Evolutionary conservation across 2,329 filamentous ascomycete species (phyloP), one percentile per base, ranked within the genome.

Genomic region (Ambrosiella xylebori): DNA sequence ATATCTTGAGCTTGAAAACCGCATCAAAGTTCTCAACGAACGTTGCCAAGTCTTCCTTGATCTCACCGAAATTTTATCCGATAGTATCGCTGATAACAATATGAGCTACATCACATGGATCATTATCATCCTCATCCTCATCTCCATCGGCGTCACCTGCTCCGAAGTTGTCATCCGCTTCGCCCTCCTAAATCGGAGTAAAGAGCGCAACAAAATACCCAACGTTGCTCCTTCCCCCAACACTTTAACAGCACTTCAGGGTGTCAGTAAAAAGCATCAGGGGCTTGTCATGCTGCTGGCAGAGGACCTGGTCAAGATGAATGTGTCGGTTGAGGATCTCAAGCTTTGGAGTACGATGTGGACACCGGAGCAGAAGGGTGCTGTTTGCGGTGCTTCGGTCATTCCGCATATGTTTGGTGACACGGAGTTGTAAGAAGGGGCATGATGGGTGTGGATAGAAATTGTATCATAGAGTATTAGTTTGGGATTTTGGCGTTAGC

Each of bases 91-190:
- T 19, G 89, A 97, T 68, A 85, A 87, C 63, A 96, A 95, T 69
- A 97, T 96, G 86, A 95, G 88, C 64, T 77, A 79, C 63, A 95
- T 96, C 68, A 98, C 93, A 0, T 97, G 91, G 91, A 97, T 98
- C 69, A 85, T 97, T 69, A 98, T 98, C 65, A 77, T 95, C 51
- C 79, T 98, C 51, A 98, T 98, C 67, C 71, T 94, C 52, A 74
- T 97, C 63, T 91, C 85, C 67, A 97, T 98, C 65, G 74, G 89
- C 56, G 88, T 98, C 57, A 97, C 93, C 1, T 85, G 88, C 55
- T 84, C 85, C 2, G 93, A 98, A 71, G 91, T 97, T 7, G 81
- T 85, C 57, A 73, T 98, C 55, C 79, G 93, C 6, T 97, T 97
- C 66, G 82, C 77, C 36, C 85, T 95, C 57, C 71, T 95, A 63